Evolutionary conservation across 345 rosid genomes (phyloP).

Genomic region (Moringa oleifera): DNA sequence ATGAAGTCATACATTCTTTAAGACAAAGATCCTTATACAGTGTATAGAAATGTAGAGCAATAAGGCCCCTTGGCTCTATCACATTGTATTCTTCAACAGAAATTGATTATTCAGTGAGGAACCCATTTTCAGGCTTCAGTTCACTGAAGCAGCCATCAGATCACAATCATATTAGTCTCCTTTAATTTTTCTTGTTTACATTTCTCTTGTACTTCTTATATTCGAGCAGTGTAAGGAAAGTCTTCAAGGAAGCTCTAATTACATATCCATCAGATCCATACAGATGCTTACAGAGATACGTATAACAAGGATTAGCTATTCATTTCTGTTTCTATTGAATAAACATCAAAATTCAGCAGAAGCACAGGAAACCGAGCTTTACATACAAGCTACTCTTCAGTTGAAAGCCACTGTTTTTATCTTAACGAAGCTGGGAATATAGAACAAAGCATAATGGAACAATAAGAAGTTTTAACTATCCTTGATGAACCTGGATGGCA

Average conservation of each 20-base stretch:
- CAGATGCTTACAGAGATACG: no score
- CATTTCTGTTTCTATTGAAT: background rate
- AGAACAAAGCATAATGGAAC: no score
- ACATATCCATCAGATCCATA: no score
- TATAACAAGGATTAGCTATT: no score
- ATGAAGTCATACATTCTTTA: background rate
- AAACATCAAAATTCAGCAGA: background rate
- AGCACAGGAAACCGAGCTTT: background rate
- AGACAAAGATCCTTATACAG: background rate
- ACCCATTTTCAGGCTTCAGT: background rate
- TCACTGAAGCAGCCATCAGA: background rate
- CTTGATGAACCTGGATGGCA: background rate
- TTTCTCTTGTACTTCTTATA: no score
- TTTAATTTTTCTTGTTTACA: no score
- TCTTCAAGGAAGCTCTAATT: no score
- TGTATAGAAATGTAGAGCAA: conserved; percentile 9
- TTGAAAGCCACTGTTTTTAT: no score
- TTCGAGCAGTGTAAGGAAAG: no score
- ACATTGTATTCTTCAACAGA: background rate
- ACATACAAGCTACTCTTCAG: no score
- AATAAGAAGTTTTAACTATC: no score
- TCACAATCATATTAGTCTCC: background rate
- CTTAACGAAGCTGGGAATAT: no score
- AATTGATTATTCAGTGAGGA: background rate
- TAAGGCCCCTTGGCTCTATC: background rate